phyloP scores from a whole-genome alignment of 225 moss, liverwort and hornwort genomes.

The Pseudoscleropodium purum region DNA sequence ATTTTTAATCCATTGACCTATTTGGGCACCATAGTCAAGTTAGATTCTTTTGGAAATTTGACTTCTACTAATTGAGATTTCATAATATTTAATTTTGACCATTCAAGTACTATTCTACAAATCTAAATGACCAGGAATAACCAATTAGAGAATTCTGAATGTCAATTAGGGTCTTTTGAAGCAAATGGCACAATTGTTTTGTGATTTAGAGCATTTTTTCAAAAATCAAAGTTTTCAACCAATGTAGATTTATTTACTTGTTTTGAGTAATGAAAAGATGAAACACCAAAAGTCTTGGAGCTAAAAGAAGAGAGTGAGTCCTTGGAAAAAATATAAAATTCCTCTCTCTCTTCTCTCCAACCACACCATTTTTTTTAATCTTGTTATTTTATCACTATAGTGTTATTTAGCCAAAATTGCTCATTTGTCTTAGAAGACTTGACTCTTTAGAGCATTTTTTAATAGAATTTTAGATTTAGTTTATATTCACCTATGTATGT shows the following conservation, averaged over 20 bases:
- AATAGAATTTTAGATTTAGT: neutral
- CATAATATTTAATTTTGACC: too few relatives aligned
- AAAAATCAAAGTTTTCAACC: neutral
- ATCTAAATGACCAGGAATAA: too few relatives aligned
- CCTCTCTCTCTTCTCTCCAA: accelerated
- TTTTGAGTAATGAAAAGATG: neutral
- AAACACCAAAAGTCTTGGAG: too few relatives aligned
- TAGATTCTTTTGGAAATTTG: too few relatives aligned
- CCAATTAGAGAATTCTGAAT: too few relatives aligned
- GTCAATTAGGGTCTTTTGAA: too few relatives aligned
- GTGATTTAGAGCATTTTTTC: neutral
- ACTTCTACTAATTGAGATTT: too few relatives aligned
- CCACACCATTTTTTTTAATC: neutral
- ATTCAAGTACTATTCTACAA: too few relatives aligned
- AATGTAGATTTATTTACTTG: neutral
- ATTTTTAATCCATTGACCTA: too few relatives aligned
- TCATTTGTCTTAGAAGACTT: neutral
- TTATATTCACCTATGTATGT: too few relatives aligned
- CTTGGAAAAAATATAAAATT: neutral
- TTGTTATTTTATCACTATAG: neutral
- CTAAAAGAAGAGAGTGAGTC: too few relatives aligned
- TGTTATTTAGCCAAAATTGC: neutral
- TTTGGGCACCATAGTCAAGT: accelerated
- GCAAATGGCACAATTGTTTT: neutral
- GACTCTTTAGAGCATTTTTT: neutral